Evolutionary conservation across 176 grass and related monocot genomes (phyloP), one percentile per base, ranked within the genome.

Genomic region (Aegilops tauschii): DNA sequence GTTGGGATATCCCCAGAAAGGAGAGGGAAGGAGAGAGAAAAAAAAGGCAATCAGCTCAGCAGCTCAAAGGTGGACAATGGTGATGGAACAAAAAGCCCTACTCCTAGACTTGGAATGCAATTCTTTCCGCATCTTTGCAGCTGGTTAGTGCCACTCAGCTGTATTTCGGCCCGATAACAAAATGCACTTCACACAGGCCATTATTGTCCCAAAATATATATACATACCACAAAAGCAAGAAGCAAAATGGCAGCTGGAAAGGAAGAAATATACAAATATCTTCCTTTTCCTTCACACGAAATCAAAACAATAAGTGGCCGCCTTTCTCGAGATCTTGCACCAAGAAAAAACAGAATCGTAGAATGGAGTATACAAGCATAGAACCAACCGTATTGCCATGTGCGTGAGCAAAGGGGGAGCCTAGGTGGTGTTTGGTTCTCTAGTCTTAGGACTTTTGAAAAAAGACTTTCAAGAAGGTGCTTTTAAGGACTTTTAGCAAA

Each of bases 81-180:
- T 2, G 39, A 49, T 75, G 79, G 40, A 68, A 81, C n/a, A 82
- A 82, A 62, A 62, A 20, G 42, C n/a, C 67, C 9, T 32, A 59
- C 8, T 83, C 82, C 82, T 45, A 8, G 54, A 63, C 17, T 29
- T 23, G 31, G 76, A 50, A 81, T 14, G 79, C 42, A 54, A 83
- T 83, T 40, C 34, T 73, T 61, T 83, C 50, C n/a, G 17, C 34
- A 30, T 31, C 21, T 78, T 62, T 69, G 61, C 37, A 70, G 81
- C 49, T 49, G 76, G 21, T 64, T 59, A 59, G 76, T 91, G 81
- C 37, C 31, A 69, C 3, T 81, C 47, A 54, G 77, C 85, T 88
- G 85, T 91, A 68, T 63, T 68, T 56, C 8, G 3, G 28, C 2
- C 65, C 1, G 6, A 54, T 36, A 56, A 2, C 4, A 82, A 69